Base-by-base conservation (phyloP, 345 rosid species). In the Nasturtium officinale region DNA sequence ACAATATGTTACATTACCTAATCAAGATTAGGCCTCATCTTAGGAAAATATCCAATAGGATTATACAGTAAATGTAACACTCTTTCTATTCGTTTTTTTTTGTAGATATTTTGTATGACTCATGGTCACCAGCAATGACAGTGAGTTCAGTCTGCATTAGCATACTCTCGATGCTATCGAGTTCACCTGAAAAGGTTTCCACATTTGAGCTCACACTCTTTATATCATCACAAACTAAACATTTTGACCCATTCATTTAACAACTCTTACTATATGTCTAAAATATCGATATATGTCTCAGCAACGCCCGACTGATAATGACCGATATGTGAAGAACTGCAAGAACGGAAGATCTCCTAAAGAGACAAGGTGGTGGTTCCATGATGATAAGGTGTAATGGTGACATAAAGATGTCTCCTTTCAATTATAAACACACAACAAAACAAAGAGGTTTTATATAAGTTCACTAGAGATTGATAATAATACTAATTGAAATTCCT, bases 341-440 rank as follows among this genome's bases (percentile, higher is more conserved):
- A 87, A 90, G 79, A 95, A 91, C 28, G 99, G 99, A 4, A 83
- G 93, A 70, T 91, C 98, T 68, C 99, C 98, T 0, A 95, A 95
- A 85, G 98, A 91, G 91, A 95, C 99, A n/a, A 87, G 99, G 84
- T 95, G 99, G 99, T 95, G 96, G 97, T 95, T 95, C 83, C 97
- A 95, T 65, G 99, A 91, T 43, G 96, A 93, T 69, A 93, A 93
- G 80, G 97, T 91, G 40, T 95, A 46, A 61, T 30, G n/a, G 26
- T 61, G 50, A 23, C 45, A 5, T 3, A 33, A 32, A 33, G n/a
- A 66, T 66, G 70, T 37, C 60, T 2, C 70, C 30, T 29, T 64
- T 17, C 25, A 8, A 7, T 64, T 30, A 45, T 57, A 32, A 17
- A 33, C 25, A 16, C 12, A 5, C n/a, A 5, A 18, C 16, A 64